A percentile compares a stretch with the other conserved stretches of the same genome.
Conservation (phyloP, 2,329 filamentous ascomycete species). For the Diaporthe sp. region DNA sequence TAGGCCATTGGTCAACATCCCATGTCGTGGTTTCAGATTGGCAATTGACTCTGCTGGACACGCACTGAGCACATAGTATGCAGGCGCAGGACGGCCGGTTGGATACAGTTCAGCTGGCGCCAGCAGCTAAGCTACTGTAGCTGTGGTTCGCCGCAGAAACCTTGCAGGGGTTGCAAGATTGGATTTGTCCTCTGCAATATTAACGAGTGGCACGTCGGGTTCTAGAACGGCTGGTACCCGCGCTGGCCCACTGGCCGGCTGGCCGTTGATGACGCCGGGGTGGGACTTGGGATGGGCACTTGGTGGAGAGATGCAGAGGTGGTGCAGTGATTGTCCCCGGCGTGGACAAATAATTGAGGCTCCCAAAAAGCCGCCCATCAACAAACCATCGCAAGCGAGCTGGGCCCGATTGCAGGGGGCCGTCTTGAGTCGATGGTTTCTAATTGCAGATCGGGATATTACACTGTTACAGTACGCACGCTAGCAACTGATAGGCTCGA, state of each 20-base stretch:
- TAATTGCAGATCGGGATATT: conserved; percentile 29
- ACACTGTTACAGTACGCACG: conserved; percentile 6
- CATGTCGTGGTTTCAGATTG: conserved; percentile 23
- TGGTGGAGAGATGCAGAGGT: conserved; percentile 3
- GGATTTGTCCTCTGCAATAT: conserved; percentile 9
- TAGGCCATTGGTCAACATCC: neutral
- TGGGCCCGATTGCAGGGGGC: conserved; percentile 12
- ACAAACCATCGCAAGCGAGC: neutral
- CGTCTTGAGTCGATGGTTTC: conserved; percentile 12
- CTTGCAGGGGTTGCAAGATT: conserved; percentile 23
- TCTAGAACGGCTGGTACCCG: conserved; percentile 15
- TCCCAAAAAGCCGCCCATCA: neutral
- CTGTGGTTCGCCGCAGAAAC: neutral
- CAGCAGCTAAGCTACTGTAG: conserved; percentile 1
- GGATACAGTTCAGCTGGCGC: conserved; percentile 10
- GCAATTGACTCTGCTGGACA: conserved; percentile 12
- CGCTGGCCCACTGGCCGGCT: neutral
- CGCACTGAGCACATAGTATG: neutral
- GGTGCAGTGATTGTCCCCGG: neutral
- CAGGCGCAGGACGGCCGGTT: neutral
- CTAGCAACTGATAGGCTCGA: conserved; percentile 5
- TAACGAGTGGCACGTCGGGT: conserved; percentile 10
- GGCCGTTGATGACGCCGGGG: conserved; percentile 6
- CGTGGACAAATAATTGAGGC: neutral
- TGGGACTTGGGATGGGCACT: neutral